Percentiles rank a stretch among this genome's conserved stretches.
phyloP scores from a whole-genome alignment of 2,329 filamentous ascomycete species.

The Xylariaceae sp. region DNA sequence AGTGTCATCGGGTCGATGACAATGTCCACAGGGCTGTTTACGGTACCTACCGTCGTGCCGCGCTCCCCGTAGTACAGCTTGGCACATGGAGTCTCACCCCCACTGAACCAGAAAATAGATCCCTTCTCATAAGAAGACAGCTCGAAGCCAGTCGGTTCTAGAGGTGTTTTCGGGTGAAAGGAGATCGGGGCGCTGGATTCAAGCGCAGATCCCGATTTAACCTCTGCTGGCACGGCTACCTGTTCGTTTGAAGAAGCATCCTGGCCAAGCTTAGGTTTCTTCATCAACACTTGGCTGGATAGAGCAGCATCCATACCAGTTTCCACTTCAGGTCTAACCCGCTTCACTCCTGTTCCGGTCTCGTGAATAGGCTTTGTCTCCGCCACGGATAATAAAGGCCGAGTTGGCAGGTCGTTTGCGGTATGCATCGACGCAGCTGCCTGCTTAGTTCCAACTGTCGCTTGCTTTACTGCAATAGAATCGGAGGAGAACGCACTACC shows the following conservation, averaged over 20 bases:
- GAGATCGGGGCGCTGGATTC: not conserved
- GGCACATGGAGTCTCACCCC: conserved; percentile 8
- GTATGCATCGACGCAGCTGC: not conserved
- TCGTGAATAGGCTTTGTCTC: not conserved
- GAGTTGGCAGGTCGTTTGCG: not conserved
- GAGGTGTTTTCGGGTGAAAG: not conserved
- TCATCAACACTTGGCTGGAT: not conserved
- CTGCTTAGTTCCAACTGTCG: not conserved
- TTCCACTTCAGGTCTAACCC: conserved; percentile 5
- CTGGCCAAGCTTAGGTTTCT: conserved; percentile 4
- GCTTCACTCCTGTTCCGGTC: not conserved
- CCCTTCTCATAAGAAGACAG: conserved; percentile 20
- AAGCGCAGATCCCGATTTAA: not conserved
- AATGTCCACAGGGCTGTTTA: conserved; percentile 9
- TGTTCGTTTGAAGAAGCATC: not conserved
- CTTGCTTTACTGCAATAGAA: not conserved
- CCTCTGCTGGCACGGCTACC: not conserved
- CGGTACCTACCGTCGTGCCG: conserved; percentile 10
- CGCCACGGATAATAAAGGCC: not conserved
- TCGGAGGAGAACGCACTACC: not conserved
- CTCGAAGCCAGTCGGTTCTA: conserved; percentile 17
- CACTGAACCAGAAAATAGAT: conserved; percentile 18
- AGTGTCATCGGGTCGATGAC: conserved; percentile 21
- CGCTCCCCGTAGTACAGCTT: conserved; percentile 20
- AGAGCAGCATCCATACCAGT: not conserved